Evolutionary conservation across 345 rosid genomes (phyloP), one percentile per base, ranked within the genome.

Genomic region (Iberis pinnata): DNA sequence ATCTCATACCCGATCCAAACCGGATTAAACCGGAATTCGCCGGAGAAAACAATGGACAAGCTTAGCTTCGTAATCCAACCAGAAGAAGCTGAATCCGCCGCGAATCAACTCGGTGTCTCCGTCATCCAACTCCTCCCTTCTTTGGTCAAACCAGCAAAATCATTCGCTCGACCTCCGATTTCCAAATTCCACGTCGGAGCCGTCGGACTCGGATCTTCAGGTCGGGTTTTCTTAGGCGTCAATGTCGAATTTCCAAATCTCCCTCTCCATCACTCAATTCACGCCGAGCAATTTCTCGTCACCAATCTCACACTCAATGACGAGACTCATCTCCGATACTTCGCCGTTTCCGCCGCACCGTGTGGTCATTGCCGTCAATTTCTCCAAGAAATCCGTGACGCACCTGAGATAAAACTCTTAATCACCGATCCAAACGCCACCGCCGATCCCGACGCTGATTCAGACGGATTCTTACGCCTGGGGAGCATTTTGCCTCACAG

Each of bases 331-430:
- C 84, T 88, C 73, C 46, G 49, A 5, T 67, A 18, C 78, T 7
- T 92, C 44, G 86, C 90, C 52, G 98, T 92, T 65, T 92, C 97
- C 64, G 60, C 86, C 73, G 88, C 98, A 24, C 98, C 98, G 0
- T 92, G 98, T 24, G 98, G 98, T 50, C 98, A 92, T 82, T 92
- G 98, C 84, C 98, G 98, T 48, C 98, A 92, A 20, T 92, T 92
- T 71, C 46, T 83, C 6, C 98, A 83, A 44, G 98, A 92, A 70
- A 64, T 92, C 70, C 95, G 95, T 18, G 47, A 65, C 54, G 86
- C 90, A 7, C 44, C 83, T 4, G 80, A 76, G 14, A 65, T 92
- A 48, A 67, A 59, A 51, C 60, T 92, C 75, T 67, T 67, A 39
- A 67, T 88, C 55, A 71, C 79, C 43, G 74, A 67, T 42, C 55